Percentiles rank a stretch among this genome's conserved stretches.
phyloP scores from a whole-genome alignment of 148 eudicot genomes.

The Camellia japonica region DNA sequence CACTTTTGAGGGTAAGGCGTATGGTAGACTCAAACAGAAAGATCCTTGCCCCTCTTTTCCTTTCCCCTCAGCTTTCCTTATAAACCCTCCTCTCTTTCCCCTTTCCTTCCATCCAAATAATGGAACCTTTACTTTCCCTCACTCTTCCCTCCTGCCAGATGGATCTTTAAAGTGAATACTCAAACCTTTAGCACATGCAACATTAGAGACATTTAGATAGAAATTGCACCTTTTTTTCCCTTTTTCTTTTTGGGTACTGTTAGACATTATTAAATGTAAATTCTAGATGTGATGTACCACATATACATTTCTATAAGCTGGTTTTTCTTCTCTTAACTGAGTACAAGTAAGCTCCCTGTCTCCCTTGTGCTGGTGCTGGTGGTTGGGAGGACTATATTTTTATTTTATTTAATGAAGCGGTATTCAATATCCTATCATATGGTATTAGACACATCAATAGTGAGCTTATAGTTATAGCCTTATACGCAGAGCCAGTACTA shows the following conservation, averaged over 20 bases:
- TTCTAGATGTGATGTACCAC: not conserved
- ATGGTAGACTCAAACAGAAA: not conserved
- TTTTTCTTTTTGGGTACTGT: no score
- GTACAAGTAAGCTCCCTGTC: not conserved
- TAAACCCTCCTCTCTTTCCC: not conserved
- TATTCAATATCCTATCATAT: not conserved
- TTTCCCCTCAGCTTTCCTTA: not conserved
- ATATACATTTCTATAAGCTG: not conserved
- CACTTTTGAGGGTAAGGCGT: not conserved
- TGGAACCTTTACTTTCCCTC: not conserved
- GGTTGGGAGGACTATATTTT: not conserved
- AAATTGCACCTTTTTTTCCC: not conserved
- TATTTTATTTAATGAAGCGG: not conserved
- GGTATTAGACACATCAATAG: not conserved
- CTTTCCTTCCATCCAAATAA: not conserved
- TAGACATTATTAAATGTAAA: not conserved
- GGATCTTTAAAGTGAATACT: not conserved
- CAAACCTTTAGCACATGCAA: not conserved
- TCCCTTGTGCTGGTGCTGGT: not conserved
- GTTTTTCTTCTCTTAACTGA: not conserved
- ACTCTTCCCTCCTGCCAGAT: not conserved
- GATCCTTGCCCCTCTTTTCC: not conserved
- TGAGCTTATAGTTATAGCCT: not conserved
- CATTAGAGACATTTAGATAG: not conserved
- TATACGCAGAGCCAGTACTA: not conserved